Conservation (phyloP, 805 yeast genomes). For the Yarrowia sp. region DNA sequence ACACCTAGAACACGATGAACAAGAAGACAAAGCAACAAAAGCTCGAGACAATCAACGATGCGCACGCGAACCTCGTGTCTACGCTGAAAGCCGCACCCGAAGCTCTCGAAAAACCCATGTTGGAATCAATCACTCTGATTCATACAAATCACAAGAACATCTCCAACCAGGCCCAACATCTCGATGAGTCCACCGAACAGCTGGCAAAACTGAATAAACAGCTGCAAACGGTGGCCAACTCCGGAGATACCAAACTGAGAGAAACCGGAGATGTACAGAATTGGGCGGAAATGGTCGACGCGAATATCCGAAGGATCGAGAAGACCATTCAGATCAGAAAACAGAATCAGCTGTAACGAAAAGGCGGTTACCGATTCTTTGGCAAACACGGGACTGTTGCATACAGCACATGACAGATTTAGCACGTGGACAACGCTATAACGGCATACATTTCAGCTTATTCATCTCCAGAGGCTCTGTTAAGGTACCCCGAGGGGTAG, state of each 20-base stretch:
- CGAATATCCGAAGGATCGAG: conserved; percentile 74
- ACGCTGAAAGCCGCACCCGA: conserved; percentile 26
- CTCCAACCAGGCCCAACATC: conserved; percentile 40
- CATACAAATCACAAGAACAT: conserved; percentile 39
- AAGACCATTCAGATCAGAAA: conserved; percentile 54
- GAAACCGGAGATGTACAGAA: conserved; percentile 57
- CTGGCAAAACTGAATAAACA: conserved; percentile 37
- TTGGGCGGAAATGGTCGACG: conserved; percentile 73
- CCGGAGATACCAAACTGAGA: conserved; percentile 41
- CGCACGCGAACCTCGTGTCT: not conserved
- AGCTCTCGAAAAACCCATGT: conserved; percentile 1
- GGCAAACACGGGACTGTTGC: too few relatives aligned
- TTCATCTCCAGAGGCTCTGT: too few relatives aligned
- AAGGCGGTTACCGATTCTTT: not conserved
- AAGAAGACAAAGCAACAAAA: conserved; percentile 30
- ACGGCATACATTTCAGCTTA: too few relatives aligned
- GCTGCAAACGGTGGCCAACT: conserved; percentile 37
- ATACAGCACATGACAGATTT: too few relatives aligned
- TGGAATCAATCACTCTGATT: conserved; percentile 8
- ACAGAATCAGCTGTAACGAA: conserved; percentile 3
- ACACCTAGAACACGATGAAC: conserved; percentile 1
- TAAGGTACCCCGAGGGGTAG: too few relatives aligned
- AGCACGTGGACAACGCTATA: too few relatives aligned
- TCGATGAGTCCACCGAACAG: conserved; percentile 29
- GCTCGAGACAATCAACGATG: conserved; percentile 17